These are phyloP conservation scores for Vittaforma corneae DNA, from an alignment of 371 early-diverging fungal genomes.

Conservation along the genomic window DNA sequence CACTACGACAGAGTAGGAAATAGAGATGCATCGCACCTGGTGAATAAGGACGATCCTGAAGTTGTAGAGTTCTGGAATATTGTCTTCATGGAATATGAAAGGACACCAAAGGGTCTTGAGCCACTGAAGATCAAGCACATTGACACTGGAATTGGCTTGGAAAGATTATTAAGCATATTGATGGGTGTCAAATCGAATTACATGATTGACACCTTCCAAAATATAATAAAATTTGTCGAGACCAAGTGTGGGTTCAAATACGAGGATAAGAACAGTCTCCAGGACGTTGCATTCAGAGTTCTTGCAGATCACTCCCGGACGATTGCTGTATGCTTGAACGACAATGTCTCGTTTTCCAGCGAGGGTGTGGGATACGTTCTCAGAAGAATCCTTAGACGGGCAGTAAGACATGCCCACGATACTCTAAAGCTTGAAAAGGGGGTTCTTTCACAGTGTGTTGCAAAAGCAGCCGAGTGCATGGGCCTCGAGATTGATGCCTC, in stretches of 20 bases:
- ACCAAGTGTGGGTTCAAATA: conserved; percentile 71
- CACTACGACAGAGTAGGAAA: conserved; percentile 91
- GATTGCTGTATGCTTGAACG: conserved; percentile 84
- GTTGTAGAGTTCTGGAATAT: conserved; percentile 99
- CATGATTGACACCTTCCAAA: conserved; percentile 65
- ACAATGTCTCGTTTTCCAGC: conserved; percentile 85
- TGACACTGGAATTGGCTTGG: conserved; percentile 97
- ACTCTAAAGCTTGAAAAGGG: conserved; percentile 64
- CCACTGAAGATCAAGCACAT: conserved; percentile 86
- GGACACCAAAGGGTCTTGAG: conserved; percentile 80
- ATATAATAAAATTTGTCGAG: conserved; percentile 66
- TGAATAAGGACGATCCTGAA: conserved; percentile 94
- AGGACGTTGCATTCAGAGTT: conserved; percentile 94
- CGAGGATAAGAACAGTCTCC: conserved; percentile 57
- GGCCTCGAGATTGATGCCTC: conserved; percentile 71
- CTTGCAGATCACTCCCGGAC: conserved; percentile 96
- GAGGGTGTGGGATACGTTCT: conserved; percentile 97
- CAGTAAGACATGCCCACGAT: conserved; percentile 82
- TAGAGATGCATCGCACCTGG: conserved; percentile 78
- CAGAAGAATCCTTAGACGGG: conserved; percentile 89
- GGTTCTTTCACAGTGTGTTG: conserved; percentile 32
- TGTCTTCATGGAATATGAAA: conserved; percentile 98
- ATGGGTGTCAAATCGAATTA: conserved; percentile 93
- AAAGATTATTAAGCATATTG: conserved; percentile 86
- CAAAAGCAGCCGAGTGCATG: conserved; percentile 44